Percentiles rank a stretch among this genome's conserved stretches.
Evolutionary conservation across 176 grass and related monocot genomes (phyloP).

Genomic region (Metroxylon sagu): DNA sequence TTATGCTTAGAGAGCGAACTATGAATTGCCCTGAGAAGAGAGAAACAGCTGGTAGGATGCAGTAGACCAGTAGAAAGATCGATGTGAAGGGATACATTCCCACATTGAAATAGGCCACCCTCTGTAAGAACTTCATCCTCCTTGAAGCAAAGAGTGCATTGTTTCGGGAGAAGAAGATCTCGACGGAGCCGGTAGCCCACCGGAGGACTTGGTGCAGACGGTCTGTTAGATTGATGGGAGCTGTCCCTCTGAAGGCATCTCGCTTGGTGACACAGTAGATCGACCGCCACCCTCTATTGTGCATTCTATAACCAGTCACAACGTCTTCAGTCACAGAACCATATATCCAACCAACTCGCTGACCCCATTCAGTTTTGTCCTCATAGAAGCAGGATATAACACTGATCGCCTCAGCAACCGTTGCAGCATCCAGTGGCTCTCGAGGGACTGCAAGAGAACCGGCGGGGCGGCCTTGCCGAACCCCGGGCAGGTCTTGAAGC

Average conservation of each 20-base stretch:
- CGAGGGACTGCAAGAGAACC: slow-evolving; percentile 69
- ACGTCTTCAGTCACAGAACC: slow-evolving; percentile 94
- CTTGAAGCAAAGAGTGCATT: slow-evolving; percentile 73
- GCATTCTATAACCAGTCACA: slow-evolving; percentile 95
- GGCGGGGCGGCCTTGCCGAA: slow-evolving; percentile 62
- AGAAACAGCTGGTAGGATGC: slow-evolving; percentile 71
- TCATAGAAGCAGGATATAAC: slow-evolving; percentile 97
- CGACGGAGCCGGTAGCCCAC: slow-evolving; percentile 92
- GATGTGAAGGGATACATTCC: slow-evolving; percentile 98
- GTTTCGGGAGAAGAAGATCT: slow-evolving; percentile 99
- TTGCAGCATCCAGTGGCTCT: slow-evolving; percentile 69
- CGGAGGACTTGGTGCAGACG: slow-evolving; percentile 82
- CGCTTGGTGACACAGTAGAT: slow-evolving; percentile 79
- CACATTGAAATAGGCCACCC: slow-evolving; percentile 80
- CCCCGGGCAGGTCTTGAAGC: slow-evolving; percentile 63
- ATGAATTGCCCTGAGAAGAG: slow-evolving; percentile 94
- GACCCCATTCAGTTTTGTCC: slow-evolving; percentile 89
- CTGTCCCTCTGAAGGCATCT: slow-evolving; percentile 81
- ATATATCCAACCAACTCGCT: slow-evolving; percentile 85
- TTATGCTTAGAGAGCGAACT: slow-evolving; percentile 56
- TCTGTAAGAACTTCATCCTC: slow-evolving; percentile 82
- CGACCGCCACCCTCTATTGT: slow-evolving; percentile 92
- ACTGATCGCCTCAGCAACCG: slow-evolving; percentile 68
- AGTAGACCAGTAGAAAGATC: slow-evolving; percentile 75
- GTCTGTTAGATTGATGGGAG: slow-evolving; percentile 93